Percentiles rank a stretch among this genome's conserved stretches.
Evolutionary conservation across 2,329 filamentous ascomycete genomes (phyloP).

Genomic region (Trichophyton benhamiae): DNA sequence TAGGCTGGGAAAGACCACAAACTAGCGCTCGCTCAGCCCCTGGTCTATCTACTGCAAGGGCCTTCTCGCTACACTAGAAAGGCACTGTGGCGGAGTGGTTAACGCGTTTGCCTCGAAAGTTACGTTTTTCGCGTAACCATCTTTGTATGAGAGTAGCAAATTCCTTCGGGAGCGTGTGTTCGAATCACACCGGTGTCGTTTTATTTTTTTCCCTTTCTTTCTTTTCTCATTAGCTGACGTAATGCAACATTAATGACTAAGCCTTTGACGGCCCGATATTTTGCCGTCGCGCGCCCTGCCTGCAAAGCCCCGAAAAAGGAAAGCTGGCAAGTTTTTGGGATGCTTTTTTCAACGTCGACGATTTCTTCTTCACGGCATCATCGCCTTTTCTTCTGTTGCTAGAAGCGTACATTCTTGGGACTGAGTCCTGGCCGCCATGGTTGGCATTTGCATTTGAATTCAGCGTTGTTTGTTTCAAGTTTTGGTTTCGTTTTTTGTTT

Average conservation of each 20-base stretch:
- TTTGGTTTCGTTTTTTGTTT: background rate
- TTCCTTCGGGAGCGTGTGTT: conserved; percentile 2
- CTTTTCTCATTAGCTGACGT: background rate
- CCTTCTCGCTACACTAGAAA: background rate
- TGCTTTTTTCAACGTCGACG: background rate
- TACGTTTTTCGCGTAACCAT: background rate
- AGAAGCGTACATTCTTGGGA: background rate
- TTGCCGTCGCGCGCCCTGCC: background rate
- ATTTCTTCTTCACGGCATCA: background rate
- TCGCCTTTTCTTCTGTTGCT: background rate
- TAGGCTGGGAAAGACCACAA: too few relatives aligned
- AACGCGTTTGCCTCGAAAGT: conserved; percentile 1
- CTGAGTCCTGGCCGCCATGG: background rate
- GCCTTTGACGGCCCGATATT: background rate
- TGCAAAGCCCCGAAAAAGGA: background rate
- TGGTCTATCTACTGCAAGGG: background rate
- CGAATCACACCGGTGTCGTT: conserved; percentile 3
- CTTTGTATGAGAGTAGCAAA: background rate
- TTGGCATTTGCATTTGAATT: conserved; percentile 2
- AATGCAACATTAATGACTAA: too few relatives aligned
- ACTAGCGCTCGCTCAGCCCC: too few relatives aligned
- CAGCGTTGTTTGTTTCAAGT: conserved; percentile 2
- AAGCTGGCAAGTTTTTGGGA: conserved; percentile 1
- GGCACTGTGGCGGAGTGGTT: conserved; percentile 5
- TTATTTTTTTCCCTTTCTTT: background rate